Percentiles rank a stretch among this genome's conserved stretches.
Conservation (phyloP, 192 early-diverging fungal genomes). For the Coemansia furcata region DNA sequence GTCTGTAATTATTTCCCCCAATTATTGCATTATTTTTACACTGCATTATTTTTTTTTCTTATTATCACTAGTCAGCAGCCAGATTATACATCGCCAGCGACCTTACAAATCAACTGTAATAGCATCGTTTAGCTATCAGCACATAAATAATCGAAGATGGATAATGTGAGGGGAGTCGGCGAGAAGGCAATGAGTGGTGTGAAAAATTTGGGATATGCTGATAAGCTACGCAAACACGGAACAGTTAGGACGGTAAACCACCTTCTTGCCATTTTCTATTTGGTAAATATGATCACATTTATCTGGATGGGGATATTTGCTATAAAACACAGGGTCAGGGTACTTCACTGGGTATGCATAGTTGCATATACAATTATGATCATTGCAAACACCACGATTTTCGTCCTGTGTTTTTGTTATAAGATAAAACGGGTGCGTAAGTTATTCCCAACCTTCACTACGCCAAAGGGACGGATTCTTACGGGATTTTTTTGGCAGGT, state of each 20-base stretch:
- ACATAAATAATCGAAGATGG: no score
- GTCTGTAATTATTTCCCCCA: no score
- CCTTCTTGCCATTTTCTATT: neutral
- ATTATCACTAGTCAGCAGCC: no score
- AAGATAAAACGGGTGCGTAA: neutral
- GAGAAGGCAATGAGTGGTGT: no score
- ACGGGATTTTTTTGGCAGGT: neutral
- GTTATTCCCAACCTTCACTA: neutral
- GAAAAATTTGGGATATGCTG: no score
- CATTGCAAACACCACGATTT: neutral
- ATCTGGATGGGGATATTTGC: neutral
- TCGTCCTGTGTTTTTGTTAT: neutral
- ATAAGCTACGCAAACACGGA: neutral
- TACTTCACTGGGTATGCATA: neutral
- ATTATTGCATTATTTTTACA: no score
- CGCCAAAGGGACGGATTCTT: neutral
- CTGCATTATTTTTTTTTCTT: neutral
- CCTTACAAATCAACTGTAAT: no score
- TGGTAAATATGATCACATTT: neutral
- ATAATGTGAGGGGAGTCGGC: neutral
- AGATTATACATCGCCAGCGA: no score
- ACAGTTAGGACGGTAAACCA: neutral
- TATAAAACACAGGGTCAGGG: neutral
- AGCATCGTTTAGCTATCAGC: no score
- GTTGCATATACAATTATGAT: neutral